Evolutionary conservation across 441 rosid species (phyloP).

Genomic region (Erodium texanum): DNA sequence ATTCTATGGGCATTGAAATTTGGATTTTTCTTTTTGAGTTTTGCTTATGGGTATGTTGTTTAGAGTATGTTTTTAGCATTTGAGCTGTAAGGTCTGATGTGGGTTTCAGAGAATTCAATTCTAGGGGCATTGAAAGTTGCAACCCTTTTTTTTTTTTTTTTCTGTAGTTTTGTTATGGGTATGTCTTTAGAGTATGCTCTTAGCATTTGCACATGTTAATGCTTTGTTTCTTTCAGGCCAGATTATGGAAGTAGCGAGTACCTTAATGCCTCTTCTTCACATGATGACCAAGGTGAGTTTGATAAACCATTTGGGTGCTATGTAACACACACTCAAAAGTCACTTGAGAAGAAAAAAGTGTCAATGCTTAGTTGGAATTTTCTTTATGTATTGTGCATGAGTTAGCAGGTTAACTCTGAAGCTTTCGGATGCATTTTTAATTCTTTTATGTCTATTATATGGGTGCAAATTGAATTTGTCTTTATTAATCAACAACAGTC

Average conservation of each 20-base stretch:
- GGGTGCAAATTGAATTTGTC: too few relatives aligned
- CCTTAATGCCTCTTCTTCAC: slow-evolving; percentile 22
- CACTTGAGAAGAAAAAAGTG: not conserved
- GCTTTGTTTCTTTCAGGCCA: slow-evolving; percentile 33
- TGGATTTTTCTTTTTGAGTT: too few relatives aligned
- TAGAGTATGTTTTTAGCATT: too few relatives aligned
- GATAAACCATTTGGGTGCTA: not conserved
- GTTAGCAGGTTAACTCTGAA: not conserved
- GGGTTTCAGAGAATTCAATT: too few relatives aligned
- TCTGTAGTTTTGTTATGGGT: too few relatives aligned
- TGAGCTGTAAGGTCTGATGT: too few relatives aligned
- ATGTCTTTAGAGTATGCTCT: too few relatives aligned
- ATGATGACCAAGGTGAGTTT: slow-evolving; percentile 38
- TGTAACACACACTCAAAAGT: not conserved
- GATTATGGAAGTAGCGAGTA: slow-evolving; percentile 32
- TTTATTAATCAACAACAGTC: not conserved
- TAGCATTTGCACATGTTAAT: not conserved
- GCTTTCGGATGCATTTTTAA: not conserved
- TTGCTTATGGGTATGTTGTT: too few relatives aligned
- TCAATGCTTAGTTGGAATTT: not conserved
- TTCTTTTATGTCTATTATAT: not conserved
- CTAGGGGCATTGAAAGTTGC: too few relatives aligned
- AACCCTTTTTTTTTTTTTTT: too few relatives aligned
- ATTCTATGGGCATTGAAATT: too few relatives aligned
- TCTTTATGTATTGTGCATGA: not conserved